These are phyloP conservation scores for Beta macrorhiza DNA, from an alignment of 179 eudicot genomes.

Conservation along the genomic window DNA sequence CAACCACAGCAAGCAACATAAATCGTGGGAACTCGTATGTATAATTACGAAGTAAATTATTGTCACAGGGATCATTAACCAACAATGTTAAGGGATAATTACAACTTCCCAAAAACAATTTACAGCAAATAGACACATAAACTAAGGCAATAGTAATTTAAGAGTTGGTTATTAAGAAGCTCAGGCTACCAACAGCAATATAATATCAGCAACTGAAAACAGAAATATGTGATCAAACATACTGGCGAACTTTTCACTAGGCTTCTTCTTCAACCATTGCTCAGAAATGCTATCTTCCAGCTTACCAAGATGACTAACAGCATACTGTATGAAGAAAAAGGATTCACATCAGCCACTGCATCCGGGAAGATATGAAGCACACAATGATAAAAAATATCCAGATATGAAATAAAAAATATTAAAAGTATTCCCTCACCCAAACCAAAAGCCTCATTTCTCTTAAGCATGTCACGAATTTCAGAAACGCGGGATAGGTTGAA, in stretches of 20 bases:
- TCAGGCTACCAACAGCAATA: slow-evolving; percentile 4
- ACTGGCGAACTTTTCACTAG: slow-evolving; percentile 57
- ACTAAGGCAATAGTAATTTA: not conserved
- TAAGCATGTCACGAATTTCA: not conserved
- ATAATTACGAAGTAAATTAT: not conserved
- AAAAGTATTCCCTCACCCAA: not conserved
- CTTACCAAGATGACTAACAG: slow-evolving; percentile 79
- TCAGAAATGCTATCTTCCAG: slow-evolving; percentile 97
- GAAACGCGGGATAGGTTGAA: not conserved
- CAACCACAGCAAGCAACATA: not conserved
- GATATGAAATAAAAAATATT: not conserved
- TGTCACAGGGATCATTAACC: not conserved
- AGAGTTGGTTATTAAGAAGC: not conserved
- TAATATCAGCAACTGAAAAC: slow-evolving; percentile 20
- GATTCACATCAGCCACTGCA: slow-evolving; percentile 9
- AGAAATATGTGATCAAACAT: slow-evolving; percentile 36
- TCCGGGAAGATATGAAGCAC: not conserved
- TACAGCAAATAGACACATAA: not conserved
- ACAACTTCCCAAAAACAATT: not conserved
- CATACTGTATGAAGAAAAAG: slow-evolving; percentile 57
- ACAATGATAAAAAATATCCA: not conserved
- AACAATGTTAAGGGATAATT: not conserved
- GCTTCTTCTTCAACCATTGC: slow-evolving; percentile 74
- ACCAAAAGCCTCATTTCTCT: not conserved
- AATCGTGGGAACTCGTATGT: not conserved